These are phyloP conservation scores for Candida ascalaphidarum DNA, from an alignment of 805 yeast species.

Conservation along the genomic window DNA sequence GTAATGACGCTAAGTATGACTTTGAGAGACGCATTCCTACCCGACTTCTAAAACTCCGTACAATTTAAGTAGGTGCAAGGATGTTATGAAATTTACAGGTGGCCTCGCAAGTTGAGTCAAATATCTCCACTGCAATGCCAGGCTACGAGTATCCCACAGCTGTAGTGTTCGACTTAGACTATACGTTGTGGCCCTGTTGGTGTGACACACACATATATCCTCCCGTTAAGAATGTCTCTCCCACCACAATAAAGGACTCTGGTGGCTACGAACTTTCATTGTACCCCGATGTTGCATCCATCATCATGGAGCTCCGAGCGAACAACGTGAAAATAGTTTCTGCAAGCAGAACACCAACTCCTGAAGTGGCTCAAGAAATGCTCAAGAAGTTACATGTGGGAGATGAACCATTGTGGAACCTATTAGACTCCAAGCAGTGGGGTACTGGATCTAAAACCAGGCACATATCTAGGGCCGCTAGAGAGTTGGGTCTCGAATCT, in stretches of 20 bases:
- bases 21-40: too few relatives aligned
- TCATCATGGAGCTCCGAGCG: slow-evolving; percentile 43
- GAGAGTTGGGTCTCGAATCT: slow-evolving; percentile 35
- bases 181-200: slow-evolving; percentile 80
- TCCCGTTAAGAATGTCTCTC: slow-evolving; percentile 27
- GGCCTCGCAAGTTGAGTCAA: too few relatives aligned
- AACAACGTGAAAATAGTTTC: slow-evolving; percentile 47
- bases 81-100: too few relatives aligned
- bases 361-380: slow-evolving; percentile 64
- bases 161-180: slow-evolving; percentile 69
- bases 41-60: too few relatives aligned
- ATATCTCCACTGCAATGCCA: too few relatives aligned
- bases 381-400: slow-evolving; percentile 45
- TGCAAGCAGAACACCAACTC: slow-evolving; percentile 77
- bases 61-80: too few relatives aligned
- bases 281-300: slow-evolving; percentile 60
- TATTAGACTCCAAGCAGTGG: slow-evolving; percentile 58
- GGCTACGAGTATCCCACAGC: slow-evolving; percentile 27
- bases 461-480: slow-evolving; percentile 45
- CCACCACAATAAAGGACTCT: slow-evolving; percentile 38
- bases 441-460: slow-evolving; percentile 54
- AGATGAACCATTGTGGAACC: slow-evolving; percentile 40
- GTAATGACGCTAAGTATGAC: too few relatives aligned
- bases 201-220: slow-evolving; percentile 65
- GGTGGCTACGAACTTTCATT: slow-evolving; percentile 49